Conservation (phyloP, 768 basidiomycete genomes). For the Suillus subaureus region DNA sequence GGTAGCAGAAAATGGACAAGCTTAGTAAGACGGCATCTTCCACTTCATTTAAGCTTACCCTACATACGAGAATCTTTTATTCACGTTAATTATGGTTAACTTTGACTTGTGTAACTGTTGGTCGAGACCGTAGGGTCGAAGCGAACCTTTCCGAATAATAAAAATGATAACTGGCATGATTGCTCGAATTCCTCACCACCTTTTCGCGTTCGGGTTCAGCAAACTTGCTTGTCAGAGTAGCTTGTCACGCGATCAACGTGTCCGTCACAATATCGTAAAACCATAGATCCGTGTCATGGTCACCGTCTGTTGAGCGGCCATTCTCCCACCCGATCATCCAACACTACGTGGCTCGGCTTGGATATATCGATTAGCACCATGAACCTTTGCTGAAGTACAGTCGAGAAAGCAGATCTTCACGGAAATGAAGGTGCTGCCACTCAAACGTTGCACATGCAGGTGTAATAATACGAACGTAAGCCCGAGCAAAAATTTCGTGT, state of each 20-base stretch:
- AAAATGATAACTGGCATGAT: background rate
- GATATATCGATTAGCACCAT: background rate
- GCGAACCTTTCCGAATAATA: background rate
- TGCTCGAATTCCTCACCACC: background rate
- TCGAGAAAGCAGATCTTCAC: background rate
- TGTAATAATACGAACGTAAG: background rate
- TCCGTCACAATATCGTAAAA: background rate
- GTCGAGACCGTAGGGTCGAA: background rate
- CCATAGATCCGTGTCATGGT: background rate
- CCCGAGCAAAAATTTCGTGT: background rate
- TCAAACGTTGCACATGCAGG: background rate
- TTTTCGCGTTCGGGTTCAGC: background rate
- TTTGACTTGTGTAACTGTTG: background rate
- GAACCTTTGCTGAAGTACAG: background rate
- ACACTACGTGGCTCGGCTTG: background rate
- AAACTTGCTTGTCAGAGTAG: background rate
- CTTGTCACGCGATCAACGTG: background rate
- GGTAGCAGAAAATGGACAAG: slow-evolving; percentile 15
- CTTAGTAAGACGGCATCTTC: slow-evolving; percentile 36
- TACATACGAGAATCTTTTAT: slow-evolving; percentile 2
- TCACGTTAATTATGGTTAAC: background rate
- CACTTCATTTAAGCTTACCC: slow-evolving; percentile 17
- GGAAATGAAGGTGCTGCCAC: background rate
- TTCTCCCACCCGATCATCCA: slow-evolving; percentile 2
- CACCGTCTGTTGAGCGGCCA: background rate